Base-by-base conservation (phyloP, 768 basidiomycete genomes). In the Pleurotus djamor region DNA sequence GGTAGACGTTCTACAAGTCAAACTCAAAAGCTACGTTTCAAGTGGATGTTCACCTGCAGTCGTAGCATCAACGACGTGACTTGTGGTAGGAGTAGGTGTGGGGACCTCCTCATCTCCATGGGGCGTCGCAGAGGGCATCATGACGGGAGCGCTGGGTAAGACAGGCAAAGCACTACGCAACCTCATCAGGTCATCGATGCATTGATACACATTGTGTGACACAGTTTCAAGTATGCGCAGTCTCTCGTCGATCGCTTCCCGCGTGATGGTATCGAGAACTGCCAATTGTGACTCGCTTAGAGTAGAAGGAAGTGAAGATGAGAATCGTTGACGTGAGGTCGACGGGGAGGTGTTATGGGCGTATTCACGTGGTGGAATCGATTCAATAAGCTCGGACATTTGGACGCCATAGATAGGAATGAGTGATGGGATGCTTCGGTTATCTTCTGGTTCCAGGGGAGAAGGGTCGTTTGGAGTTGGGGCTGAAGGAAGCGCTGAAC, bases 231-330 rank as follows among this genome's bases (percentile, higher is more conserved):
- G 74, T 41, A 93, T 81, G 45, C 85, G 79, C 61, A 98, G 72
- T 57, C 93, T 83, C 65, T 94, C 92, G 63, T 95, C 92, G 51
- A 97, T 89, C 5, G 89, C 89, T 63, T 91, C 89, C 57, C 91
- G 78, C 32, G 91, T 92, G 41, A 88, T 68, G 32, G 66, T 74
- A 62, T 94, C 91, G 71, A 94, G 73, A 16, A 78, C 72, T 14
- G 79, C 74, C 10, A 94, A 76, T 65, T 93, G 89, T 43, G 83
- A 82, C 13, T 85, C 83, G 4, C 80, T 84, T 58, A 85, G 66
- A 36, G 73, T 74, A 8, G 78, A 69, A 17, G 85, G 84, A 34
- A 83, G 69, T 52, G 73, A 73, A 48, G 71, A 64, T 36, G 64
- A 62, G 38, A 61, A 21, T 12, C 10, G 38, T 47, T 47, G 13